Base-by-base conservation (phyloP, 352 stramenopile species). In the Aphanomyces invadans region DNA sequence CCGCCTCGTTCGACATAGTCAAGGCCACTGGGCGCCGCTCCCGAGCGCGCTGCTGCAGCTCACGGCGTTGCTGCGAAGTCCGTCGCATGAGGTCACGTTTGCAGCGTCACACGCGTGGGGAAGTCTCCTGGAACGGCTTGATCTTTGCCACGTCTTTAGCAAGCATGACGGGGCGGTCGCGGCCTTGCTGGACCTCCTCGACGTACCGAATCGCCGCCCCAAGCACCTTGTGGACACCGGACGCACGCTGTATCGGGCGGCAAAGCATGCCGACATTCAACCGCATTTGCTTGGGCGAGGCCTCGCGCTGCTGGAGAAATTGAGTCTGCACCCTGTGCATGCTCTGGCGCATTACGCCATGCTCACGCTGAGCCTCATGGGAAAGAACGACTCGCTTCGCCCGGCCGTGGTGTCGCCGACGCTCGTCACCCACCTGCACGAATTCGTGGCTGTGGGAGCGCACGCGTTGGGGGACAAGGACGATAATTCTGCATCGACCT, bases 91-190 rank as follows among this genome's bases (percentile, higher is more conserved):
- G 19, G 60, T 67, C 1, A 44, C 60, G 33, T 67, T 28, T 32
- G 60, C 60, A 2, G 60, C 60, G 10, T 59, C 42, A 2, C 60
- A 67, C 33, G 42, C 60, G n/a, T 67, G 60, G 60, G 60, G 60
- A 11, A 67, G 48, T 44, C 32, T 67, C 4, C 45, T 67, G 21
- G 33, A 57, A 2, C 29, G 25, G 12, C n/a, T 31, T 4, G 42
- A 21, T 2, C 44, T 51, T 11, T 46, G 48, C 19, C 0, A 23
- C 5, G 28, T 25, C 26, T 67, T 67, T 67, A 51, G 60, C 29
- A 29, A 11, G 4, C 10, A 59, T n/a, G 23, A 21, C 2, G 21
- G 25, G 11, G 26, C 3, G 4, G 49, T 51, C 4, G 12, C 48
- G 21, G 32, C 33, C 21, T 32, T 32, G 31, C 28, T 67, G 19